Evolutionary conservation across 371 early-diverging fungal genomes (phyloP), one percentile per base, ranked within the genome.

Genomic region (Phascolomyces articulosus): DNA sequence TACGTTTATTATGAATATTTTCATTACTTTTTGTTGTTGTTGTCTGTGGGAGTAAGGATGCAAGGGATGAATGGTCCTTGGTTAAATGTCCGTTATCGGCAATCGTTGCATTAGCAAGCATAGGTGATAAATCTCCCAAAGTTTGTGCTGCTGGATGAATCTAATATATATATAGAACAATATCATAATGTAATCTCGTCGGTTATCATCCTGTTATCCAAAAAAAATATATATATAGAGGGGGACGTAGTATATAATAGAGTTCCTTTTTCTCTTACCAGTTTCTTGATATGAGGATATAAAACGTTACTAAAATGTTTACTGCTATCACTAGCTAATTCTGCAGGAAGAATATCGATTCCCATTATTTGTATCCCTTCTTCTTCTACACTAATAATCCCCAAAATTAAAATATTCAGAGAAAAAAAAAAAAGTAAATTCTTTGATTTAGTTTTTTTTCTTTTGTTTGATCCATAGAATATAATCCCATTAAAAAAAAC

Each of bases 291-390:
- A 58, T 86, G 87, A 10, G 96, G 96, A 64, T 87, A 91, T 15
- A 98, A 82, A 6, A 93, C 82, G 57, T 90, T 82, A 67, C 96
- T 92, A 75, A 98, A 98, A 77, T 93, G 91, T 67, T 93, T 80
- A 71, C 95, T 95, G 55, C 97, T 93, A 72, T 98, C 98, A 20
- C 93, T 68, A 8, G 98, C 98, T 57, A 98, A 80, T 74, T 98
- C 98, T 1, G 98, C 93, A 4, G 98, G 98, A 40, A 98, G 78
- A 65, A 95, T 98, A 71, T 98, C 98, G 28, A 98, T 92, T 4
- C 96, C 94, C 91, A 97, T 94, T 69, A 98, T 90, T 73, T 95
- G 95, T 24, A 95, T 87, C 26, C 98, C 98, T 9, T 83, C 72
- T 9, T 84, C 89, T 68, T 92, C 93, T 18, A 90, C 82, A 67